Evolutionary conservation across 257 asterid species (phyloP), one percentile per base, ranked within the genome.

Genomic region (Salvia miltiorrhiza): DNA sequence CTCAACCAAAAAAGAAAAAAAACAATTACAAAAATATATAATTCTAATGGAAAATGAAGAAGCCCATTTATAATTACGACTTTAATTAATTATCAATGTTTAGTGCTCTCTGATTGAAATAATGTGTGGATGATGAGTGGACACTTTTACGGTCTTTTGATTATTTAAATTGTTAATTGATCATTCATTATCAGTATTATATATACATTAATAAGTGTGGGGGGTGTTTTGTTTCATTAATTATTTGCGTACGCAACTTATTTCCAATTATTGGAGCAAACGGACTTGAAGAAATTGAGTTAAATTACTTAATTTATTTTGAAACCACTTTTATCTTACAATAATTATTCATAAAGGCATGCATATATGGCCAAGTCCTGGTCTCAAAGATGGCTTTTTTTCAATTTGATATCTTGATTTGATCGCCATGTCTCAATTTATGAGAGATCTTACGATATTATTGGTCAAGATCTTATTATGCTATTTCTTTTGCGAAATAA

Each of bases 91-190:
- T 10, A 10, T 76, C 49, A 37, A 50, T 70, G 73, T 64, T 72
- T 71, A 85, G 94, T 86, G 97, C 86, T 72, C 21, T 67, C 53
- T 86, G 87, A 86, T 84, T 86, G 78, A 26, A 69, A 69, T 71
- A 73, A 77, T 73, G 75, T 55, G 86, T 85, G 91, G 94, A 80
- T 61, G 77, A 70, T 81, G 90, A 85, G 82, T 90, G 90, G 80
- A 75, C 86, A 83, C 88, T 76, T 79, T 53, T n/a, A n/a, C 54
- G 50, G 47, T 20, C 67, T 73, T 62, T 60, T 32, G 17, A 19
- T 39, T 67, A 55, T 67, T 56, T 40, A 24, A 30, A 30, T 54
- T 3, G 49, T 74, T 54, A 67, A 28, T 62, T 20, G 45, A 63
- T 64, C 65, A 73, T 28, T 50, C n/a, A 10, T 63, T 2, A 0